Conservation (phyloP, 768 basidiomycete genomes). For the Gyrodon lividus region DNA sequence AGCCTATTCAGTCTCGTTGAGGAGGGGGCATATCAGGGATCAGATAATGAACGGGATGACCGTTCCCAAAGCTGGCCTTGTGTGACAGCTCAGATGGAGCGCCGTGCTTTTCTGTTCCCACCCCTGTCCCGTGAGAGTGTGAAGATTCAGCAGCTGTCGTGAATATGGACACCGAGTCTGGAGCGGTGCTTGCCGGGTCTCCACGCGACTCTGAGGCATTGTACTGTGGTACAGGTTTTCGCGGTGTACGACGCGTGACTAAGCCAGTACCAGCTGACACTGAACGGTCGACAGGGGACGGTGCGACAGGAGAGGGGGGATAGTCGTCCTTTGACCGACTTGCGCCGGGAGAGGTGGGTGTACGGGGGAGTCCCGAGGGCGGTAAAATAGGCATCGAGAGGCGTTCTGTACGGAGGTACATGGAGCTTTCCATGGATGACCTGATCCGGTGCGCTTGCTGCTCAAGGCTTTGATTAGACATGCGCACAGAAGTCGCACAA, state of each 20-base stretch:
- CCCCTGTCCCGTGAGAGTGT: conserved; percentile 26
- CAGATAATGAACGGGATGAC: conserved; percentile 51
- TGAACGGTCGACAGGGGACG: conserved; percentile 27
- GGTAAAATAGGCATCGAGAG: conserved; percentile 31
- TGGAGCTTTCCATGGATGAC: conserved; percentile 30
- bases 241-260: conserved; percentile 34
- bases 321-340: conserved; percentile 30
- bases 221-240: conserved; percentile 61
- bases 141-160: conserved; percentile 27
- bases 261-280: conserved; percentile 27
- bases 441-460: conserved; percentile 33
- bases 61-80: conserved; percentile 47
- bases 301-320: conserved; percentile 22
- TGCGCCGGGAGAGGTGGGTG: conserved; percentile 14
- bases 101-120: conserved; percentile 6
- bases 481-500: conserved; percentile 9
- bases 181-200: conserved; percentile 5
- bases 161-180: conserved; percentile 21
- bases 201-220: conserved; percentile 32
- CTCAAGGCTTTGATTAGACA: conserved; percentile 22
- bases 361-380: conserved; percentile 11
- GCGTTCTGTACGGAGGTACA: conserved; percentile 25
- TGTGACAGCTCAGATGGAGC: conserved; percentile 30
- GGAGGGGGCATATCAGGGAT: conserved; percentile 57
- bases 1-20: conserved; percentile 24